Base-by-base conservation (phyloP, 768 basidiomycete species). In the Lactifluus pinguis region DNA sequence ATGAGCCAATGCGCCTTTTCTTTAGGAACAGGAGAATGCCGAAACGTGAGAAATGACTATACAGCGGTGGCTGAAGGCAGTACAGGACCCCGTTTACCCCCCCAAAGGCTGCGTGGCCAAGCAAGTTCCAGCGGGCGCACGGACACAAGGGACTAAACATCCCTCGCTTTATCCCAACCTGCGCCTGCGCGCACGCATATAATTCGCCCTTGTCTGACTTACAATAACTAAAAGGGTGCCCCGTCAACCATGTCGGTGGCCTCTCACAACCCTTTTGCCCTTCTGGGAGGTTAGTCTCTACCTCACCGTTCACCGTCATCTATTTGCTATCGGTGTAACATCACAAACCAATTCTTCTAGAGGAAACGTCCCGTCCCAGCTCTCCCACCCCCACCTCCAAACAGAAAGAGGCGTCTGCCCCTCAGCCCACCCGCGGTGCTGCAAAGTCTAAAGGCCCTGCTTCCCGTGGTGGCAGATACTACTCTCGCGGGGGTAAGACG, bases 231-330 rank as follows among this genome's bases (percentile, higher is more conserved):
- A 77, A 25, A 79, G 78, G 76, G 74, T 79, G 81, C 83, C 80
- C 83, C 83, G 81, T 78, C 81, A 76, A 83, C 74, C 71, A 91
- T 92, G 89, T 90, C 89, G 87, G 89, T 92, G 83, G 89, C 86
- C 78, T 84, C 84, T 72, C 84, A 77, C 83, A 92, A 91, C 78
- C 85, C 86, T 67, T 92, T 92, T 78, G 83, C 89, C 74, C 69
- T 91, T 76, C 79, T 92, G 74, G 84, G 86, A 72, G 86, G 89
- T 90, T 67, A 62, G 78, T 81, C 32, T 65, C 49, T 51, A 57
- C 19, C 19, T 42, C 44, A 42, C 34, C 36, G 19, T 53, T 44
- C 34, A 42, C 34, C 36, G 19, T 53, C 48, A 29, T 41, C 44
- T 41, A 21, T 19, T 49, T 14, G 52, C 47, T 59, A 39, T 39